These are phyloP conservation scores for Nannochloropsis oceanica DNA, from an alignment of 108 stramenopile species.

Conservation along the genomic window DNA sequence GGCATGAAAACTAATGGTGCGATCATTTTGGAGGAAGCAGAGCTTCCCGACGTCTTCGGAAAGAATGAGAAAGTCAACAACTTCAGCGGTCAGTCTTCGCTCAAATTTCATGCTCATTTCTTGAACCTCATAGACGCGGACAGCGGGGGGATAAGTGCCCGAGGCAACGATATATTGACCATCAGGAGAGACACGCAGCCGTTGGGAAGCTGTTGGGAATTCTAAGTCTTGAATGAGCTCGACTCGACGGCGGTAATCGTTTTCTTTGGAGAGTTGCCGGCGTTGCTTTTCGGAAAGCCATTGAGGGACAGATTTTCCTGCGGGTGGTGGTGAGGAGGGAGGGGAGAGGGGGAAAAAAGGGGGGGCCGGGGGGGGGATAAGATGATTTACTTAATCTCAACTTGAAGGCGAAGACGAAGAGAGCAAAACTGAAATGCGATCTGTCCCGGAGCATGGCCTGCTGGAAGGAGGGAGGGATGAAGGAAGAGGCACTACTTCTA, in stretches of 20 bases:
- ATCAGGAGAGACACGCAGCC: conserved; percentile 62
- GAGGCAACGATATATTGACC: conserved; percentile 72
- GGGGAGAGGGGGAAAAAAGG: conserved; percentile 50
- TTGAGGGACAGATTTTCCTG: conserved; percentile 75
- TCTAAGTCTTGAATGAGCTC: conserved; percentile 96
- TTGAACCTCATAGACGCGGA: conserved; percentile 63
- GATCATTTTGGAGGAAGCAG: conserved; percentile 71
- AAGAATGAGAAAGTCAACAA: conserved; percentile 66
- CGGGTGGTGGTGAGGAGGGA: conserved; percentile 42
- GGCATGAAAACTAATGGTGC: conserved; percentile 88
- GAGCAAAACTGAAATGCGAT: too few relatives aligned
- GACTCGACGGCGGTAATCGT: conserved; percentile 71
- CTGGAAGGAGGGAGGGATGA: too few relatives aligned
- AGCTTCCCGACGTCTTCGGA: conserved; percentile 87
- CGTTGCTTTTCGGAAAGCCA: conserved; percentile 87
- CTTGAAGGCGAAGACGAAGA: too few relatives aligned
- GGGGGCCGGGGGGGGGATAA: too few relatives aligned
- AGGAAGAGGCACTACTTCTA: too few relatives aligned
- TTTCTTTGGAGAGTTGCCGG: conserved; percentile 75
- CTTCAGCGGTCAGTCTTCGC: conserved; percentile 77
- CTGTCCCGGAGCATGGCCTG: too few relatives aligned
- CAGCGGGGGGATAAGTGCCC: conserved; percentile 81
- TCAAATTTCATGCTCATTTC: conserved; percentile 98
- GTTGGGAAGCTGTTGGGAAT: conserved; percentile 67
- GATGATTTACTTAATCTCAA: too few relatives aligned